Base-by-base conservation (phyloP, 345 rosid genomes). In the Eucalyptus curtisii region DNA sequence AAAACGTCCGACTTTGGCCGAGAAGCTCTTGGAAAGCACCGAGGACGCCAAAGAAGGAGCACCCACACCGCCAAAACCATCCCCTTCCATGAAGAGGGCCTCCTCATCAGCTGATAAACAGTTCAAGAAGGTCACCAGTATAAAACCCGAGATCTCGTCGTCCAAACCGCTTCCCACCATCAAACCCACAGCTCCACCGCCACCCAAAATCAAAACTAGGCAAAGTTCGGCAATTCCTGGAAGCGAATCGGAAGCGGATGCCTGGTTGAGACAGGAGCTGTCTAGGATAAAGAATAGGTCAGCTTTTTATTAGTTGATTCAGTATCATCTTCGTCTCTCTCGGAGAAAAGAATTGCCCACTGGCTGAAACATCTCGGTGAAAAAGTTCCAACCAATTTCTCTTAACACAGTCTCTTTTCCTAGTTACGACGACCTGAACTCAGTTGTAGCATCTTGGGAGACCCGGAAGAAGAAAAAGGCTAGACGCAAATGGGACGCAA, bases 221-320 rank as follows among this genome's bases (percentile, higher is more conserved):
- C 91, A 66, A 57, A 89, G 66, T 57, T 88, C 92, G 50, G 57
- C 82, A 87, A 86, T 40, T 53, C 88, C 88, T 48, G 90, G 71
- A 90, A 89, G 86, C 48, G 91, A 91, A 86, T 53, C 90, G 61
- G 84, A 82, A 33, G 96, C 95, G 59, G 96, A 95, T 64, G 91
- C 86, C 22, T 96, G 99, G 99, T 95, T 93, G 90, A 93, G 87
- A 68, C 93, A 91, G 52, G 91, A 96, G 92, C 87, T 94, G 87
- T 93, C 82, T 53, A 93, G 93, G 93, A 91, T 95, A 84, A 91
- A 89, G 88, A 90, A 76, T 87, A 90, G 93, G 99, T 96, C 92
- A 55, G 45, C 50, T 24, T 71, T 71, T 68, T 33, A 50, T 24
- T 45, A 33, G 15, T 25, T 37, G 89, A 44, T 68, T 52, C 48